These are phyloP conservation scores for Populus simonii DNA, from an alignment of 345 rosid species.

Conservation along the genomic window DNA sequence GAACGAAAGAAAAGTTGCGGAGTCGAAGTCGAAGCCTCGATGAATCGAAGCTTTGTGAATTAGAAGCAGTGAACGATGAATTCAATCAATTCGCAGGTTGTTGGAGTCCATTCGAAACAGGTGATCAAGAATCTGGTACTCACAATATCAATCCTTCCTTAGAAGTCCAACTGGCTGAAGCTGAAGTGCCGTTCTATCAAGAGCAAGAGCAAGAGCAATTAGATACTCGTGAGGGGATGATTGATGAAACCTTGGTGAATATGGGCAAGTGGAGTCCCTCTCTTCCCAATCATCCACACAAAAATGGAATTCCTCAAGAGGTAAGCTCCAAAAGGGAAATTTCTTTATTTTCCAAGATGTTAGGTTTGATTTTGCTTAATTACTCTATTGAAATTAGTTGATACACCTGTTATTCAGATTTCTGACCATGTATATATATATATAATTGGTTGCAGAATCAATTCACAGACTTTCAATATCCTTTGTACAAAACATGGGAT, in stretches of 20 bases:
- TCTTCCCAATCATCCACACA: constrained; percentile 28
- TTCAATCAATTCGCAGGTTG: constrained; percentile 17
- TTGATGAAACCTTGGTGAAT: constrained; percentile 24
- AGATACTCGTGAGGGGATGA: constrained; percentile 12
- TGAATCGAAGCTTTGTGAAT: constrained; percentile 15
- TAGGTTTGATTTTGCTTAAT: neutral
- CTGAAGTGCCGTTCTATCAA: constrained; percentile 13
- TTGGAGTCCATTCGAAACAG: constrained; percentile 16
- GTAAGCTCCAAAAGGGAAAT: constrained; percentile 13
- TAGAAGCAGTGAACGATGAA: constrained; percentile 5
- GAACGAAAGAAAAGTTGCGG: constrained; percentile 48
- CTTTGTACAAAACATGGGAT: neutral
- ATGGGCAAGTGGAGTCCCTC: constrained; percentile 36
- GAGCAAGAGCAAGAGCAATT: neutral
- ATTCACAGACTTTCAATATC: constrained; percentile 18
- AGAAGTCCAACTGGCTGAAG: constrained; percentile 3
- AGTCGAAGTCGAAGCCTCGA: constrained; percentile 3
- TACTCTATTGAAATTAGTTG: neutral
- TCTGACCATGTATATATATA: neutral
- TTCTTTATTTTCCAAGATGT: neutral
- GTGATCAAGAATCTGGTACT: constrained; percentile 20
- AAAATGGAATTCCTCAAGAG: constrained; percentile 30
- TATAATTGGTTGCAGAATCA: constrained; percentile 32
- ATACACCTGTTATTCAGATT: neutral
- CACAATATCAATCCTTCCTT: constrained; percentile 5